These are phyloP conservation scores for Bodo saltans DNA, from an alignment of 78 protist genomes.

Conservation along the genomic window DNA sequence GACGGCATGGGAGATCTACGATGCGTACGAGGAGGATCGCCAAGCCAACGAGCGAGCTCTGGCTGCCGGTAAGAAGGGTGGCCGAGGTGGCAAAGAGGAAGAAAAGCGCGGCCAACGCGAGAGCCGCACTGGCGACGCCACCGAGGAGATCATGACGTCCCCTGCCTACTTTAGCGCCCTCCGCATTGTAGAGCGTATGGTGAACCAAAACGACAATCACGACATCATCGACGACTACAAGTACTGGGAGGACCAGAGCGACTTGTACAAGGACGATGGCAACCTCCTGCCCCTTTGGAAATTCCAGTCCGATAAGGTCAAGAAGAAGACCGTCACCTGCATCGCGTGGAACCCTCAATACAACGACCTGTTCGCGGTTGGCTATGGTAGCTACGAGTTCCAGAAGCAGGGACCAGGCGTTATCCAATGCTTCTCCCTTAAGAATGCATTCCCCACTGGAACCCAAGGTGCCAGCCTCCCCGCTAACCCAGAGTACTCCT, in stretches of 20 bases:
- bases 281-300: slow-evolving; percentile 76
- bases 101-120: slow-evolving; percentile 1
- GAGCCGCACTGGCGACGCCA: background rate
- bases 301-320: slow-evolving; percentile 11
- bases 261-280: slow-evolving; percentile 50
- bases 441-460: slow-evolving; percentile 51
- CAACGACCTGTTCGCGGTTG: slow-evolving; percentile 75
- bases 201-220: slow-evolving; percentile 61
- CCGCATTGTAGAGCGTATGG: slow-evolving; percentile 71
- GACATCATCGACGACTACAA: slow-evolving; percentile 59
- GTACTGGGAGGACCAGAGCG: slow-evolving; percentile 68
- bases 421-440: slow-evolving; percentile 66
- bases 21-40: slow-evolving; percentile 59
- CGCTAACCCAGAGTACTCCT: slow-evolving; percentile 59
- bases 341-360: slow-evolving; percentile 69
- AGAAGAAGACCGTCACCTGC: slow-evolving; percentile 51
- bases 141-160: background rate
- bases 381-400: slow-evolving; percentile 79
- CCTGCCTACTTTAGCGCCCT: background rate
- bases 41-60: background rate
- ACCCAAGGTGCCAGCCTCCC: background rate
- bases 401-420: slow-evolving; percentile 54
- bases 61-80: slow-evolving; percentile 8
- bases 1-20: slow-evolving; percentile 68
- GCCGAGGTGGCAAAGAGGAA: slow-evolving; percentile 20